Evolutionary conservation across 2,329 filamentous ascomycete species (phyloP).

Genomic region (Colletotrichum abscissum): DNA sequence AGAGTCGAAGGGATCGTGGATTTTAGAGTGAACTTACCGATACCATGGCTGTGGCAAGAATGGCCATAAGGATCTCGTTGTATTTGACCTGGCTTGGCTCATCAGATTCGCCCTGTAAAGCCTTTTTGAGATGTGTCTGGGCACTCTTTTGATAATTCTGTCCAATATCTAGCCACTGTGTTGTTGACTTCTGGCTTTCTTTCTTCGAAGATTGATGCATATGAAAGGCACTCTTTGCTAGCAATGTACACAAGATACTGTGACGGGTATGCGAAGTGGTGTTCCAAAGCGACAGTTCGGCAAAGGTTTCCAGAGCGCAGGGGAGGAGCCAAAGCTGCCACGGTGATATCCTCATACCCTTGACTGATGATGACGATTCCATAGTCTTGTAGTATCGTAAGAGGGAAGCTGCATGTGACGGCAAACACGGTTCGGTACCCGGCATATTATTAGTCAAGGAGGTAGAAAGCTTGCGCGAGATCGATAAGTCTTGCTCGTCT

Average conservation of each 20-base stretch:
- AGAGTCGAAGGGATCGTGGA: too few relatives aligned
- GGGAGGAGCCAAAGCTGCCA: conserved; percentile 57
- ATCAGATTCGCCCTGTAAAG: conserved; percentile 46
- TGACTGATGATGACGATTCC: conserved; percentile 43
- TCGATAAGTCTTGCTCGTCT: not conserved
- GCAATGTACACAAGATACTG: conserved; percentile 50
- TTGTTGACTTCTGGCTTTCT: conserved; percentile 24
- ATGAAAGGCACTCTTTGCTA: conserved; percentile 57
- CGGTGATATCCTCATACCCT: conserved; percentile 51
- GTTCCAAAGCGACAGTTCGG: conserved; percentile 54
- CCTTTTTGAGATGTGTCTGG: conserved; percentile 46
- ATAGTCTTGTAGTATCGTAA: conserved; percentile 46
- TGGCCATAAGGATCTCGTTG: conserved; percentile 56
- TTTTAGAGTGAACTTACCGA: conserved; percentile 27
- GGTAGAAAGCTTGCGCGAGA: not conserved
- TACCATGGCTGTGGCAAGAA: conserved; percentile 45
- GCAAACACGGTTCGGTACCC: conserved; percentile 8
- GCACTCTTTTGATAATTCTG: conserved; percentile 43
- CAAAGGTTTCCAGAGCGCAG: conserved; percentile 52
- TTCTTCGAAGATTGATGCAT: conserved; percentile 40
- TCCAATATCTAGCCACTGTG: conserved; percentile 44
- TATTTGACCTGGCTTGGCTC: conserved; percentile 52
- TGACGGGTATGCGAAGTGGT: conserved; percentile 49
- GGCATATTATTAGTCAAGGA: conserved; percentile 8
- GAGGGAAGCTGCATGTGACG: conserved; percentile 39